Percentiles rank a stretch among this genome's conserved stretches.
phyloP scores from a whole-genome alignment of 2,329 filamentous ascomycete genomes.

The Trichocomaceae sp. region DNA sequence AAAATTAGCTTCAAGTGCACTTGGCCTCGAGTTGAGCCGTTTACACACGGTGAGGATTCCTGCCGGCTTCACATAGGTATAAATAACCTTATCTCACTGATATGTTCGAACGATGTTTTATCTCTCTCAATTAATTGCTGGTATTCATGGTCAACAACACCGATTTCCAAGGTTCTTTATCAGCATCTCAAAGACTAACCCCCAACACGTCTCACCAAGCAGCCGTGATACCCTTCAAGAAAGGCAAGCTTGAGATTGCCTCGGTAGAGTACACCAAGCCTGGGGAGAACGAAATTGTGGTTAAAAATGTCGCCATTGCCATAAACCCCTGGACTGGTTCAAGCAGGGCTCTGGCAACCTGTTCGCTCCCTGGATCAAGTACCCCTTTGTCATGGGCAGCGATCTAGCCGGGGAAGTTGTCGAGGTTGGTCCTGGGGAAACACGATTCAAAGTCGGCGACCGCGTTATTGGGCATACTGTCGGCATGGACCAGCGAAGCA shows the following conservation, averaged over 20 bases:
- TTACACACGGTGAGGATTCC: no score
- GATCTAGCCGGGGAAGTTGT: constrained; percentile 25
- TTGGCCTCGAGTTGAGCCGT: no score
- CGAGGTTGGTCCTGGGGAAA: constrained; percentile 22
- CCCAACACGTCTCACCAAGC: constrained; percentile 10
- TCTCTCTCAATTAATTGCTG: no score
- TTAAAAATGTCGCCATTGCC: constrained; percentile 19
- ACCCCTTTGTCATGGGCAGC: constrained; percentile 23
- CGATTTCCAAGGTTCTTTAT: no score
- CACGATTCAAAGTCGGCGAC: constrained; percentile 22
- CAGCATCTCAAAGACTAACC: no score
- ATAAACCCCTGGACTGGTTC: constrained; percentile 28
- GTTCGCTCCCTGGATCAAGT: constrained; percentile 15
- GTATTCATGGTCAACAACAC: no score
- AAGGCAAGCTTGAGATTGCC: constrained; percentile 4
- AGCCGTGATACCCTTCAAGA: constrained; percentile 8
- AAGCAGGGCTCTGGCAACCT: constrained; percentile 21
- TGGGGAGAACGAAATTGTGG: constrained; percentile 15
- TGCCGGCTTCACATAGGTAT: no score
- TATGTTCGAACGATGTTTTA: no score
- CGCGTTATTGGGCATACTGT: constrained; percentile 20
- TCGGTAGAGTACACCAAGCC: neutral
- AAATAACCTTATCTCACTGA: no score
- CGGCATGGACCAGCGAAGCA: constrained; percentile 13
- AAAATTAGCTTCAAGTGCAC: no score